These are phyloP conservation scores for Xylaria bambusicola DNA, from an alignment of 495 filamentous ascomycete genomes.

Conservation along the genomic window DNA sequence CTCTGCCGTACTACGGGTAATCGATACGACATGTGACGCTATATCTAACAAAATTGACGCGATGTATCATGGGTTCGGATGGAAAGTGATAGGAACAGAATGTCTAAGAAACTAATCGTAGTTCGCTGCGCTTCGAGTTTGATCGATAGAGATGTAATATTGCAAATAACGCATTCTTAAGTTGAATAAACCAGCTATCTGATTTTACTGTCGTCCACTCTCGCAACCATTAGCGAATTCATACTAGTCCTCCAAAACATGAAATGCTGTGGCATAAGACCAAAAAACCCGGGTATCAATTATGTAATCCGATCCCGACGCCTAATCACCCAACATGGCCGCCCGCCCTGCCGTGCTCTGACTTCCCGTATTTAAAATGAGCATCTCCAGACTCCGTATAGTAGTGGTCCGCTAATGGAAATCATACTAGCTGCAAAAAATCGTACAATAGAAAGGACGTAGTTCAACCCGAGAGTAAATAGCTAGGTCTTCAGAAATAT, in stretches of 20 bases:
- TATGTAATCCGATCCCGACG: constrained; percentile 13
- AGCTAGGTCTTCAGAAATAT: background rate
- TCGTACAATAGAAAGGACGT: background rate
- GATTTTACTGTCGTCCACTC: background rate
- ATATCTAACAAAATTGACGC: too few relatives aligned
- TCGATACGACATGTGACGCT: background rate
- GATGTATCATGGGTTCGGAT: background rate
- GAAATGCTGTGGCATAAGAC: background rate
- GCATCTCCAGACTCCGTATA: background rate
- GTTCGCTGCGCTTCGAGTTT: background rate
- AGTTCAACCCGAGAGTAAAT: background rate
- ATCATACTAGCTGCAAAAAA: background rate
- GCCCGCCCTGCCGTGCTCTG: background rate
- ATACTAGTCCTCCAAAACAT: background rate
- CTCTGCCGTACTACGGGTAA: constrained; percentile 60
- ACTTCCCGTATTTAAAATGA: background rate
- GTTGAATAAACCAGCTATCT: background rate
- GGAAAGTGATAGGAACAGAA: background rate
- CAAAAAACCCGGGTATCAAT: constrained; percentile 15
- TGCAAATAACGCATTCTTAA: too few relatives aligned
- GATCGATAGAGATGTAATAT: too few relatives aligned
- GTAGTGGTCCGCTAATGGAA: background rate
- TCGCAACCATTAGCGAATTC: background rate
- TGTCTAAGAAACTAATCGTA: background rate
- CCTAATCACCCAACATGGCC: constrained; percentile 6